Evolutionary conservation across 805 yeast genomes (phyloP), one percentile per base, ranked within the genome.

Genomic region (Komagataella mondaviorum): DNA sequence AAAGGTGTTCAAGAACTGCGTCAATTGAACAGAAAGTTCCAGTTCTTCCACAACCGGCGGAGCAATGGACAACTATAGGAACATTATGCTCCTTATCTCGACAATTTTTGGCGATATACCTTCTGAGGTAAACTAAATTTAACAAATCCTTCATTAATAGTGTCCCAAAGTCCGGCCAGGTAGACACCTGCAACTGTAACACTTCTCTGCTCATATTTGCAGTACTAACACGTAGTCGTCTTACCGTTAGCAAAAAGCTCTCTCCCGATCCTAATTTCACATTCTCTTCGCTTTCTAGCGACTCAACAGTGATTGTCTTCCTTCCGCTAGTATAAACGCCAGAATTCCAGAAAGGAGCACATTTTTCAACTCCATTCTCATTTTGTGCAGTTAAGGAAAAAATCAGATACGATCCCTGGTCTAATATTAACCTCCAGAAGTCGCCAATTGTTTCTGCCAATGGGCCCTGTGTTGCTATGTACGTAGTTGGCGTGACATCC

Each of bases 31-130:
- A 80, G 61, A 83, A 84, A 1, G 96, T 86, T 2, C 99, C 99
- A 0, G 98, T 88, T 53, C 99, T 72, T 17, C 99, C 99, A 61
- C 96, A 89, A 0, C 99, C 99, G 1, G 98, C 98, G 6, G 96
- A 88, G 62, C 99, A 91, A 66, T 91, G 98, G 23, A 85, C 86
- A 48, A 88, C 62, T 5, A 81, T 73, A 18, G 93, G 91, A 12
- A n/a, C n/a, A 6, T 17, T 23, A 16, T 6, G 46, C 17, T n/a
- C 43, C 16, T 23, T 23, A 10, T 45, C 43, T 14, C 39, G 18
- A 17, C 18, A n/a, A 10, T 49, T 50, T 2, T 50, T 20, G 16
- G 54, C 50, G 1, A 57, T 54, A 12, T 55, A 39, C 6, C 58
- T 55, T 17, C 52, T 47, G 14, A 57, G 23, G 50, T 57, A 50